Evolutionary conservation across 257 asterid genomes (phyloP), one percentile per base, ranked within the genome.

Genomic region (Knoxia roxburghii): DNA sequence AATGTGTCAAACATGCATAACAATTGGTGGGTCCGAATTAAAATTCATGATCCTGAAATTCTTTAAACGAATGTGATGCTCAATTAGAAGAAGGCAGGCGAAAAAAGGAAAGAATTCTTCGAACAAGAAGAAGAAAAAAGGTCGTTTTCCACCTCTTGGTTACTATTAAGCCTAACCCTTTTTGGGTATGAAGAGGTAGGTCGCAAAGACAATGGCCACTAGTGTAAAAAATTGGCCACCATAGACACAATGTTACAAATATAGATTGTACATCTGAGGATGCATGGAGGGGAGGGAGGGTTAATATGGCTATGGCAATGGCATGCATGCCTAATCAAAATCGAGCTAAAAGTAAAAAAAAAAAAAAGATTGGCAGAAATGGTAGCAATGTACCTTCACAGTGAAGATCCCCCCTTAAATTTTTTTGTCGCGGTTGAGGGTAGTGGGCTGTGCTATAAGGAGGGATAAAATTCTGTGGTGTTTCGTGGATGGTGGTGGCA

Each of bases 11-110:
- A 63, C 51, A 48, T 4, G 65, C 60, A 53, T 1, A 68, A 41
- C 65, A 69, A 67, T 59, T 45, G 54, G 75, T 72, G 79, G 82
- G 81, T 68, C 86, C 78, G 73, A 77, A 70, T 40, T 39, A 50
- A 62, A 62, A 27, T 62, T 61, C 62, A 17, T 1, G 72, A 65
- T 70, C 67, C 27, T 39, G 56, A 73, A 67, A 33, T n/a, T 35
- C 53, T 54, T 67, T 6, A 4, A 43, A 20, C 43, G 41, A 30
- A 26, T 18, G 39, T 46, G 61, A 64, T 41, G 54, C 54, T 53
- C 20, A 53, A 35, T 7, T 39, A 29, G 33, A 30, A 1, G 30
- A 24, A 41, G 4, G 46, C 6, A 4, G 45, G 23, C 8, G 21
- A 50, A 50, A 50, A 52, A 26, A 13, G 41, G 12, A 15, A 32